Base-by-base conservation (phyloP, 352 stramenopile species). In the Phytophthora cactorum region DNA sequence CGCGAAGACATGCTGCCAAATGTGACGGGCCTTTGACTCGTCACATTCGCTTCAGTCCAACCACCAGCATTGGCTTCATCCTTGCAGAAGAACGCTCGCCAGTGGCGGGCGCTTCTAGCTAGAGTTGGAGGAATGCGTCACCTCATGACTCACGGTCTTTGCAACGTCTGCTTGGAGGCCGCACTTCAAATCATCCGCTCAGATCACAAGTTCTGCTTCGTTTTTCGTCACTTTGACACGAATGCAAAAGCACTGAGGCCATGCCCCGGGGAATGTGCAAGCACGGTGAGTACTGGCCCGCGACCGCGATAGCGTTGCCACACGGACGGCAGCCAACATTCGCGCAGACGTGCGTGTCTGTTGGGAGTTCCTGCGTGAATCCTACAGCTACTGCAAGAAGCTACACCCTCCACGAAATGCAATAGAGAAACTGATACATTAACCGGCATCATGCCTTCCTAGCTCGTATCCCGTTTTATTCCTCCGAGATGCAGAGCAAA, bases 401-500 rank as follows among this genome's bases (percentile, higher is more conserved):
- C 49, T 51, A 56, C 9, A 27, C 56, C 22, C 29, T 52, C 6
- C 43, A 43, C 28, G 14, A 59, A 54, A 59, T 8, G 17, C 7
- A 41, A 55, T 55, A 36, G 15, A 66, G 27, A 61, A 69, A 45
- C 12, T 64, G 41, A 74, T 70, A 59, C 47, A 70, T 70, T 74
- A 55, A 69, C 60, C 63, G 53, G 53, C 59, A 59, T 22, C 11
- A 32, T 62, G 63, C 51, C 63, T 67, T 58, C 43, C 29, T 73
- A 66, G 66, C 66, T 66, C 60, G 44, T 51, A 66, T 66, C 59
- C n/a, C 66, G 53, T 74, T 70, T 70, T 68, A 72, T 72, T 72
- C 59, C 43, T 68, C 65, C 59, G 65, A 58, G 59, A 72, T 38
- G 25, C 29, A 50, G 65, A 68, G 65, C 64, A 62, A 60, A 49